A percentile compares a stretch with the other conserved stretches of the same genome.
Evolutionary conservation across 2,329 filamentous ascomycete species (phyloP).

Genomic region (Phaeosphaeriaceae sp.): DNA sequence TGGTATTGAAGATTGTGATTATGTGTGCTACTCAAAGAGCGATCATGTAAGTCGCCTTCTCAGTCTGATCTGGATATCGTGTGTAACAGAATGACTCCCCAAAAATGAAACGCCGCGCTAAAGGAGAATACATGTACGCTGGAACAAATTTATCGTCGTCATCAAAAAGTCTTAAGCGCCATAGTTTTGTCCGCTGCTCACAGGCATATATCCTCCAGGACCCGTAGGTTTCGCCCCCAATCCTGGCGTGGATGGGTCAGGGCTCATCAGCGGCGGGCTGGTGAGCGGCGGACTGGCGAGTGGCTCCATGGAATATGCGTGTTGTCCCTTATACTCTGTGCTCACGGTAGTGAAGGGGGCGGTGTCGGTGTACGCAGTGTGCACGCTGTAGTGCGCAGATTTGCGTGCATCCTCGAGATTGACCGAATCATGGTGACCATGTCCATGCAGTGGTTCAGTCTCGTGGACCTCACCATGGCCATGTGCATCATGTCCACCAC

Average conservation of each 20-base stretch:
- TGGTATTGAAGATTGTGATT: background rate
- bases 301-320: conserved; percentile 25
- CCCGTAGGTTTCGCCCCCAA: conserved; percentile 5
- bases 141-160: conserved; percentile 2
- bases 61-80: conserved; percentile 1
- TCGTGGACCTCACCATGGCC: conserved; percentile 23
- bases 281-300: conserved; percentile 25
- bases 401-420: conserved; percentile 25
- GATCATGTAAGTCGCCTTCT: background rate
- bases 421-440: conserved; percentile 18
- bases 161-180: conserved; percentile 14
- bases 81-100: background rate
- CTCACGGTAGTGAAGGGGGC: conserved; percentile 16
- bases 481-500: conserved; percentile 19
- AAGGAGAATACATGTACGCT: background rate
- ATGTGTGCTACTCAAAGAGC: background rate
- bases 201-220: conserved; percentile 27
- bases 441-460: conserved; percentile 9
- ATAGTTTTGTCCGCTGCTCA: conserved; percentile 23
- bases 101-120: conserved; percentile 11
- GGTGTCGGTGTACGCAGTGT: conserved; percentile 18
- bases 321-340: conserved; percentile 26
- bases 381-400: conserved; percentile 28
- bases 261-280: conserved; percentile 26
- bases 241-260: conserved; percentile 10